A percentile compares a stretch with the other conserved stretches of the same genome.
These are phyloP conservation scores for Gremmenia infestans DNA, from an alignment of 2,329 filamentous ascomycete genomes.

Conservation along the genomic window DNA sequence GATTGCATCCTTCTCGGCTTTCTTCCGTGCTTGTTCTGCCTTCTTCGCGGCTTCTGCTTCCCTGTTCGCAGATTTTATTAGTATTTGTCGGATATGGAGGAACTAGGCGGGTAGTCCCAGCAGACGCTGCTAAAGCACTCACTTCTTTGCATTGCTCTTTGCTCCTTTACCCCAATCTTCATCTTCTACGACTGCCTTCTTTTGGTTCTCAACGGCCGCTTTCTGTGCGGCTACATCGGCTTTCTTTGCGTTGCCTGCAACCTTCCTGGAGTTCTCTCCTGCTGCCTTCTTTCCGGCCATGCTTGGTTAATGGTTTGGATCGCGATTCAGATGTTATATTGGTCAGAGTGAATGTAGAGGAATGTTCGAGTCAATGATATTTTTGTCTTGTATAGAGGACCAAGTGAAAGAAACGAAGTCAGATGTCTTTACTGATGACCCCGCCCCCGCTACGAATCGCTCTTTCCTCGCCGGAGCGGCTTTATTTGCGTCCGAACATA, in stretches of 20 bases:
- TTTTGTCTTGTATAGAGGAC: not conserved
- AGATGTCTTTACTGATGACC: not conserved
- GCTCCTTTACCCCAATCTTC: slow-evolving; percentile 79
- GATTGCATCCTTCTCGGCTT: slow-evolving; percentile 83
- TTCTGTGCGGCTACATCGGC: slow-evolving; percentile 82
- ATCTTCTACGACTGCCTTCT: slow-evolving; percentile 62
- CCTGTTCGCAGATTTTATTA: slow-evolving; percentile 41
- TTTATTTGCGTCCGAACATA: not conserved
- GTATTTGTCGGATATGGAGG: slow-evolving; percentile 5
- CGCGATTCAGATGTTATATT: not conserved
- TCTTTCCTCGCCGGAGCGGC: not conserved
- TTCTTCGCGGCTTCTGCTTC: slow-evolving; percentile 82
- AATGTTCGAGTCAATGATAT: not conserved
- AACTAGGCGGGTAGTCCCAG: slow-evolving; percentile 11
- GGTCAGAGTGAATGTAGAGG: not conserved
- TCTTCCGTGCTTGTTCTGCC: slow-evolving; percentile 77
- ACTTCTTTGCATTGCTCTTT: slow-evolving; percentile 87
- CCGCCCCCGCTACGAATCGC: slow-evolving; percentile 4
- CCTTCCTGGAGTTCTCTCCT: slow-evolving; percentile 84
- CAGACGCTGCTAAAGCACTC: slow-evolving; percentile 33
- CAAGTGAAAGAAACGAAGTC: not conserved
- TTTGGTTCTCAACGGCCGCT: slow-evolving; percentile 63
- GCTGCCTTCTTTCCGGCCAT: slow-evolving; percentile 70
- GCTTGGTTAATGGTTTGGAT: slow-evolving; percentile 18
- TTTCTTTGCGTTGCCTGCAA: slow-evolving; percentile 83